Evolutionary conservation across 1,139 yeast species (phyloP), one percentile per base, ranked within the genome.

Genomic region (Barnettozyma hawaiiensis): DNA sequence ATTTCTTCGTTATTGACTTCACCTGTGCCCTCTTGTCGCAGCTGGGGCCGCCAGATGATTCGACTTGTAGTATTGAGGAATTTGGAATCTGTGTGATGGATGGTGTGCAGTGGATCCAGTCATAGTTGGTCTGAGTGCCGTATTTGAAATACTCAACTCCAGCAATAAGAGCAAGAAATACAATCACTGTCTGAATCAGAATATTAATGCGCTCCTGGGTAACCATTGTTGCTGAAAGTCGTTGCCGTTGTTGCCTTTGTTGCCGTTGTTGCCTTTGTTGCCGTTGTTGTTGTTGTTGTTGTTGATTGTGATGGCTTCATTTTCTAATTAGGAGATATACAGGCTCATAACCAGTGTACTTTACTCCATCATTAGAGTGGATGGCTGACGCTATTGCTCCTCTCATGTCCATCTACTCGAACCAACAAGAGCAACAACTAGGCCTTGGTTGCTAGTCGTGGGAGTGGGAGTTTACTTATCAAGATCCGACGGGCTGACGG

Each of bases 101-200:
- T 12, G 69, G 64, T 11, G 69, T 65, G 44, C 71, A 67, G 43
- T 67, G 71, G 49, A 67, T 64, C 69, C 69, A 65, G 26, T 67
- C 71, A 45, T 67, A 67, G 46, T 65, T 60, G 31, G 55, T 52
- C 46, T 57, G 59, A 4, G 71, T 66, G 15, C 62, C 50, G 43
- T 63, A 64, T 47, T 67, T 67, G 55, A 67, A 67, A 46, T 64
- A 66, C 47, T 67, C 71, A 3, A 64, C 67, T 7, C 61, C 68
- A 4, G 64, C 70, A 38, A 66, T 58, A 5, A 66, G 44, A 1
- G 52, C 50, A 10, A 65, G 44, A 9, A 63, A 59, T 12, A 58
- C 39, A 11, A 52, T n/a, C 5, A 63, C 44, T 18, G 61, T 62
- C 35, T 59, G 51, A 15, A 65, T 37, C 2, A 66, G 47, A n/a